phyloP scores from a whole-genome alignment of 1,284 basidiomycete genomes.

The Rhodofomes roseus region DNA sequence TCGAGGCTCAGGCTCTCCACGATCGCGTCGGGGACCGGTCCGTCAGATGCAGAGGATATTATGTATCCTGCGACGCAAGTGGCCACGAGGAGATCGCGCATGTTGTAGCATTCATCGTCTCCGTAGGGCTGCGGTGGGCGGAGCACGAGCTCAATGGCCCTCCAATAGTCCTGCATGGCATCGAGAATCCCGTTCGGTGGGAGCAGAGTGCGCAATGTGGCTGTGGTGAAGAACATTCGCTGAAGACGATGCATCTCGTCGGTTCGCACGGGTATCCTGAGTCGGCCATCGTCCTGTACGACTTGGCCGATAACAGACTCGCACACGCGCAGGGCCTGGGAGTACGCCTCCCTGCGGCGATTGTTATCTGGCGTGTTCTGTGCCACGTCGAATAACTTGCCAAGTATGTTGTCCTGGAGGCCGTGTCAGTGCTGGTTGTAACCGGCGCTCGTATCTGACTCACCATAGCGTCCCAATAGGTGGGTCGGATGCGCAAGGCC shows the following conservation, averaged over 20 bases:
- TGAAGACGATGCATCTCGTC: slow-evolving; percentile 23
- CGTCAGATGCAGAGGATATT: slow-evolving; percentile 12
- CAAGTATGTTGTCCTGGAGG: slow-evolving; percentile 24
- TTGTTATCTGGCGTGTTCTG: slow-evolving; percentile 10
- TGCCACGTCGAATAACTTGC: slow-evolving; percentile 20
- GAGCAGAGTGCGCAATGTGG: slow-evolving; percentile 18
- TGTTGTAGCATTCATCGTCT: slow-evolving; percentile 16
- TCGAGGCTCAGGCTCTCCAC: slow-evolving; percentile 10
- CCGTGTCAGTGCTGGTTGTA: neutral
- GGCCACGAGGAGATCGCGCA: slow-evolving; percentile 23
- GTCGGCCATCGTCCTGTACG: slow-evolving; percentile 13
- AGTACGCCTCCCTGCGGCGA: slow-evolving; percentile 14
- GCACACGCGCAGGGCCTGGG: slow-evolving; percentile 23
- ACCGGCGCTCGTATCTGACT: neutral
- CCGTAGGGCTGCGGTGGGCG: slow-evolving; percentile 13
- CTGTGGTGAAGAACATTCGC: slow-evolving; percentile 22
- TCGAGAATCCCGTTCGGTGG: slow-evolving; percentile 8
- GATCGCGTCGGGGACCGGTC: slow-evolving; percentile 10
- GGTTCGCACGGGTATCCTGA: slow-evolving; percentile 11
- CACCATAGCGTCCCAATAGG: slow-evolving; percentile 27
- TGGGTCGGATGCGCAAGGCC: slow-evolving; percentile 22
- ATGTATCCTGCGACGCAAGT: slow-evolving; percentile 19
- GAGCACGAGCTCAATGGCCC: slow-evolving; percentile 21
- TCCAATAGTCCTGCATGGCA: slow-evolving; percentile 19
- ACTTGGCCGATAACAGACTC: slow-evolving; percentile 17